phyloP scores from a whole-genome alignment of 345 rosid genomes.

The Mallotus nudiflorus region DNA sequence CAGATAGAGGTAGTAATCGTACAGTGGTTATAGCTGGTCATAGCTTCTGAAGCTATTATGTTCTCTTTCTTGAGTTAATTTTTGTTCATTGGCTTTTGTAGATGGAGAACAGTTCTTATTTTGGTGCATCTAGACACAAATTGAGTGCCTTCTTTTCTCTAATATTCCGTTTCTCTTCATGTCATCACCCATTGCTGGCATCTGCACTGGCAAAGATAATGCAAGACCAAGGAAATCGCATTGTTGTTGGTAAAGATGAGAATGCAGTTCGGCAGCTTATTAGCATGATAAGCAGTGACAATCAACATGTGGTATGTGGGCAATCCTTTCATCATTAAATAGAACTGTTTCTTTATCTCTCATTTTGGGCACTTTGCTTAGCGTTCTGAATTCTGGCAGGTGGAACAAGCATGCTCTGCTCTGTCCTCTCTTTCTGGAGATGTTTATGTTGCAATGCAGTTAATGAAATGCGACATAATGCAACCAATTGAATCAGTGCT shows the following conservation, averaged over 20 bases:
- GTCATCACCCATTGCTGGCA: conserved; percentile 97
- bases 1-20: conserved; percentile 72
- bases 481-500: conserved; percentile 87
- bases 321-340: conserved; percentile 20
- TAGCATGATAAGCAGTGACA: conserved; percentile 98
- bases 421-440: conserved; percentile 93
- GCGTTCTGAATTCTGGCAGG: conserved; percentile 50
- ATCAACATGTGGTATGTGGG: conserved; percentile 78
- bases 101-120: conserved; percentile 93
- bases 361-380: conserved; percentile 22
- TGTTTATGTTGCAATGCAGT: conserved; percentile 81
- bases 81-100: conserved; percentile 33
- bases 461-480: conserved; percentile 98
- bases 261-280: conserved; percentile 98
- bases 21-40: not conserved
- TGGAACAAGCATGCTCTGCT: conserved; percentile 95
- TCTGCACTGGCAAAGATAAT: conserved; percentile 95
- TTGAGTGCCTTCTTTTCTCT: conserved; percentile 98
- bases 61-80: not conserved
- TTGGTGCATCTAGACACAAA: conserved; percentile 91
- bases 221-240: conserved; percentile 92
- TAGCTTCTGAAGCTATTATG: not conserved
- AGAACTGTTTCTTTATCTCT: conserved; percentile 8
- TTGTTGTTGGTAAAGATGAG: conserved; percentile 93
- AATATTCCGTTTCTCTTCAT: conserved; percentile 95